A percentile compares a stretch with the other conserved stretches of the same genome.
These are phyloP conservation scores for Poronia punctata DNA, from an alignment of 495 filamentous ascomycete genomes.

Conservation along the genomic window DNA sequence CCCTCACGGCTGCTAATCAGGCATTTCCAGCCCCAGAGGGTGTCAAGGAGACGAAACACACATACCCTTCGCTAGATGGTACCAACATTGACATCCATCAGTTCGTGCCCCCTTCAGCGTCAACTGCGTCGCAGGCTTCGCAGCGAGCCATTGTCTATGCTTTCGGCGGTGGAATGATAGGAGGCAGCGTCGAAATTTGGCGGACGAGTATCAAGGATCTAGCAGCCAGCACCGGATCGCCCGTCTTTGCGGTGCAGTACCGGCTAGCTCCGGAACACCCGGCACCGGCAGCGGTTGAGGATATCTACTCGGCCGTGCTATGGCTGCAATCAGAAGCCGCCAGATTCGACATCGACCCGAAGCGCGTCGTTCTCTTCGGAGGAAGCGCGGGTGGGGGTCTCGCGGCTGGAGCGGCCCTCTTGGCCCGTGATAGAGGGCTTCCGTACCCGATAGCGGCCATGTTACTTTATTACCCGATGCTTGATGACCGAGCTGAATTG, in stretches of 20 bases:
- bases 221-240: conserved; percentile 13
- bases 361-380: conserved; percentile 30
- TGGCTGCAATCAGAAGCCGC: conserved; percentile 23
- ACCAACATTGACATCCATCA: conserved; percentile 14
- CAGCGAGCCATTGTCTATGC: conserved; percentile 28
- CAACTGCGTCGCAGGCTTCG: background rate
- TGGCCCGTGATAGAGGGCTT: conserved; percentile 26
- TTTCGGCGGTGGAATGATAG: conserved; percentile 35
- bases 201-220: conserved; percentile 13
- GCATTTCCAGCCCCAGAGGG: conserved; percentile 4
- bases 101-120: conserved; percentile 11
- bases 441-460: conserved; percentile 22
- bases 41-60: conserved; percentile 14
- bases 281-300: conserved; percentile 25
- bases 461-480: conserved; percentile 34
- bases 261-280: conserved; percentile 36
- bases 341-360: conserved; percentile 28
- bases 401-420: conserved; percentile 25
- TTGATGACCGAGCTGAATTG: conserved; percentile 31
- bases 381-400: conserved; percentile 35
- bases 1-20: background rate
- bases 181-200: conserved; percentile 20
- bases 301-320: conserved; percentile 26
- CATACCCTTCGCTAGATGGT: conserved; percentile 16
- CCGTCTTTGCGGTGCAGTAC: conserved; percentile 33